Evolutionary conservation across 306 rosid species (phyloP).

Genomic region (Vicia sativa): DNA sequence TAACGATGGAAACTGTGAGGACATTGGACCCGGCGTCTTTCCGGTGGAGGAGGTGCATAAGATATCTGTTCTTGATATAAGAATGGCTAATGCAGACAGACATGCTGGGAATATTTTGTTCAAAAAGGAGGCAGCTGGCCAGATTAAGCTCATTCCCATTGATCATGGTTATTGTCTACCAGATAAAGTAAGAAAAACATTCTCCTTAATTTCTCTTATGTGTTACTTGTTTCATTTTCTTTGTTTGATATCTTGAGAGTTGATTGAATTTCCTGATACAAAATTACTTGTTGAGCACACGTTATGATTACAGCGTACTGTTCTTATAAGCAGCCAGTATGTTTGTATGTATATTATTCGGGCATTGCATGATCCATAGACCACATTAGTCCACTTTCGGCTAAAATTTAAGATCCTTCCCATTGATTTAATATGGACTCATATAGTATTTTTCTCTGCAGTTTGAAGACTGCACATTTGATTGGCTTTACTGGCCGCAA

Average conservation of each 20-base stretch:
- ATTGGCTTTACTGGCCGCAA: constrained; percentile 93
- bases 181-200: constrained; percentile 52
- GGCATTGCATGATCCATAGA: neutral
- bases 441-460: constrained; percentile 36
- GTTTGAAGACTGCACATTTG: constrained; percentile 92
- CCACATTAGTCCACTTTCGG: neutral
- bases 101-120: constrained; percentile 85
- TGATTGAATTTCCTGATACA: too few relatives aligned
- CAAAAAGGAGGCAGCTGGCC: constrained; percentile 46
- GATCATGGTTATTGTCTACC: constrained; percentile 92
- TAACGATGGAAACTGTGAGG: constrained; percentile 78
- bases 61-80: constrained; percentile 74
- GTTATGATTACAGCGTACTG: constrained; percentile 2
- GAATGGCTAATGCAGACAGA: constrained; percentile 87
- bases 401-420: constrained; percentile 4
- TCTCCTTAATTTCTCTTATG: constrained; percentile 11
- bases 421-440: constrained; percentile 28
- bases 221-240: neutral
- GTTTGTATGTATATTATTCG: neutral
- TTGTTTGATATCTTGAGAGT: constrained; percentile 7
- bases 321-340: neutral
- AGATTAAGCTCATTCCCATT: constrained; percentile 67
- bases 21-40: constrained; percentile 65
- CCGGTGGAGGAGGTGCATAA: constrained; percentile 76
- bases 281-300: neutral